Evolutionary conservation across 1,284 basidiomycete genomes (phyloP).

Genomic region (Cryptococcus neoformans): DNA sequence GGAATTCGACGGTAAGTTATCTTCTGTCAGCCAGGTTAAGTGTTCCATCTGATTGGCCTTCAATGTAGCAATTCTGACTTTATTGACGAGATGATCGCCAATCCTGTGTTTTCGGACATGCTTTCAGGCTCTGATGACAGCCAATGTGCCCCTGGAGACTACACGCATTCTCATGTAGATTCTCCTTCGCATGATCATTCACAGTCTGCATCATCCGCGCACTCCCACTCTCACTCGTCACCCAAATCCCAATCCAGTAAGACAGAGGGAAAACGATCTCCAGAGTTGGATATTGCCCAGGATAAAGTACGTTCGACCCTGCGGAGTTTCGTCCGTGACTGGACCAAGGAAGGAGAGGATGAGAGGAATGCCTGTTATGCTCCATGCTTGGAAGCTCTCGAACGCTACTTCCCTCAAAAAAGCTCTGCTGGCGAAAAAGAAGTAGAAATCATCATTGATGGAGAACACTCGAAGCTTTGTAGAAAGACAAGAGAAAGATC

Average conservation of each 20-base stretch:
- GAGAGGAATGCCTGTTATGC: conserved; percentile 75
- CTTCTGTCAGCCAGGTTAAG: no score
- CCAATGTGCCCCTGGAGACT: conserved; percentile 15
- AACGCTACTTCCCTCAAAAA: conserved; percentile 58
- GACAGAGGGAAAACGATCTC: neutral
- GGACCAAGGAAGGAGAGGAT: conserved; percentile 71
- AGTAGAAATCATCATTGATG: conserved; percentile 2
- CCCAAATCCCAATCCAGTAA: conserved; percentile 6
- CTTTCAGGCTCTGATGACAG: conserved; percentile 8
- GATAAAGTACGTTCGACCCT: conserved; percentile 83
- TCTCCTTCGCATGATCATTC: conserved; percentile 10
- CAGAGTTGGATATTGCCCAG: conserved; percentile 35
- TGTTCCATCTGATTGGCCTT: neutral
- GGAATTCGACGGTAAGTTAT: conserved; percentile 42
- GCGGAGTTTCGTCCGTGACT: conserved; percentile 87
- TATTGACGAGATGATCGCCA: conserved; percentile 46
- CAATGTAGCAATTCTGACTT: conserved; percentile 44
- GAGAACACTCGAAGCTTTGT: neutral
- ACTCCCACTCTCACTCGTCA: conserved; percentile 33
- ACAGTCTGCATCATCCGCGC: conserved; percentile 9
- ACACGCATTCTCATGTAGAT: conserved; percentile 17
- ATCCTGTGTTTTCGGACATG: conserved; percentile 47
- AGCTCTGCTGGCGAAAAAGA: conserved; percentile 1
- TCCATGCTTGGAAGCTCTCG: conserved; percentile 72
- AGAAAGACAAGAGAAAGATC: conserved; percentile 11